Base-by-base conservation (phyloP, 257 asterid genomes). In the Vinca minor region DNA sequence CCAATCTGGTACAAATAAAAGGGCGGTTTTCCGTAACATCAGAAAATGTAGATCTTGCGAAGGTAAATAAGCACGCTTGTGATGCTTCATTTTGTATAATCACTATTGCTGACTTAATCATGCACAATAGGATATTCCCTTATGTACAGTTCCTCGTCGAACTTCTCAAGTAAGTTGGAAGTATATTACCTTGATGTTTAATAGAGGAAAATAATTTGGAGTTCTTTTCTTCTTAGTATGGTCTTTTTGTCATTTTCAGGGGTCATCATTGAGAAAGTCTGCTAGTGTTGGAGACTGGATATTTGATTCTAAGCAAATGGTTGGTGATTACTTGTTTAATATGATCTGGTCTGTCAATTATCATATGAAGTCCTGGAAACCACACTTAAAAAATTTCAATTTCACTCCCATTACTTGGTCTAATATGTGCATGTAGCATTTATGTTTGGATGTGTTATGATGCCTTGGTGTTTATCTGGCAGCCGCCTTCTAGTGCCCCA, bases 21-120 rank as follows among this genome's bases (percentile, higher is more conserved):
- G 99, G 99, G 73, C 84, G 99, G 29, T 93, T 93, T 78, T 93
- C 99, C 48, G 97, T 93, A 47, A 93, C 99, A 55, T 93, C 99
- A 64, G 99, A 93, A 82, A 93, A 85, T 73, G 95, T 93, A 17
- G 99, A 93, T 83, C 96, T 89, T 80, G 99, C 73, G 44, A 93
- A 93, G 96, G 99, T 93, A 80, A 46, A 58, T 47, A 69, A 23
- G 11, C 63, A 49, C 77, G 65, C 52, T 63, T 58, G 31, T 35
- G 42, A 59, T 62, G 65, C 56, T 69, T 38, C 21, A 13, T 70
- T 58, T 18, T 34, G 70, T 74, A 50, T 57, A 52, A 47, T 45
- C 72, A 75, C 69, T 63, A 58, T 70, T 69, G 71, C 88, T 80
- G 73, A 87, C 87, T 73, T 74, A 70, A 60, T 69, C 23, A 38